Evolutionary conservation across 1,284 basidiomycete species (phyloP).

Genomic region (Cryptococcus floricola): DNA sequence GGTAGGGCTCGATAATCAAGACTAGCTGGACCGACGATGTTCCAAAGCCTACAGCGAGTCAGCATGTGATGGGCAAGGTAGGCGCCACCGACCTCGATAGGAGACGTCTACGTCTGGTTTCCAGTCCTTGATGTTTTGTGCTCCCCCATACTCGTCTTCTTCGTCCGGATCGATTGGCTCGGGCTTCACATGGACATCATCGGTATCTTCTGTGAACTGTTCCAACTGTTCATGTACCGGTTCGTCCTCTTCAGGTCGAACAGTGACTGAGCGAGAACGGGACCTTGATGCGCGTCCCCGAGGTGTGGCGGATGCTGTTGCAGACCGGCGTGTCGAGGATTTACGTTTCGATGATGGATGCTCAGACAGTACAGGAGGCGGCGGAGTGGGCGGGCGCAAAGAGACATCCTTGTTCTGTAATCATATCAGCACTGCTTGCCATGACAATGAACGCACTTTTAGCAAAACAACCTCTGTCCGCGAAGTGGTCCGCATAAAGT

Average conservation of each 20-base stretch:
- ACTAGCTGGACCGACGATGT: slow-evolving; percentile 46
- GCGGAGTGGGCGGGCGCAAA: slow-evolving; percentile 34
- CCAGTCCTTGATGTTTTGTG: slow-evolving; percentile 40
- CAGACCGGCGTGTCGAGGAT: slow-evolving; percentile 5
- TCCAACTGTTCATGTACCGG: slow-evolving; percentile 6
- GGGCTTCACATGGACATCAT: slow-evolving; percentile 21
- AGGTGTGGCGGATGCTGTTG: slow-evolving; percentile 3
- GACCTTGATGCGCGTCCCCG: slow-evolving; percentile 6
- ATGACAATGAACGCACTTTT: slow-evolving; percentile 25
- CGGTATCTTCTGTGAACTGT: slow-evolving; percentile 1
- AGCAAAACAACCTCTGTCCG: slow-evolving; percentile 45
- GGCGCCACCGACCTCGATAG: slow-evolving; percentile 32
- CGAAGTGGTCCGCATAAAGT: slow-evolving; percentile 43
- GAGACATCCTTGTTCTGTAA: slow-evolving; percentile 38
- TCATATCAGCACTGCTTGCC: neutral
- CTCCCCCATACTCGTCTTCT: slow-evolving; percentile 17
- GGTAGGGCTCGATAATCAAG: slow-evolving; percentile 46
- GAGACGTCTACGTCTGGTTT: slow-evolving; percentile 42
- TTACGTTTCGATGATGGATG: slow-evolving; percentile 19
- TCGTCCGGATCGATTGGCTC: slow-evolving; percentile 20
- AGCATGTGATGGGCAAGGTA: neutral
- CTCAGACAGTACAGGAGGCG: slow-evolving; percentile 13
- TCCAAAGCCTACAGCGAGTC: slow-evolving; percentile 34
- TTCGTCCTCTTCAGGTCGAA: slow-evolving; percentile 4
- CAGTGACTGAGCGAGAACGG: slow-evolving; percentile 11